phyloP scores from a whole-genome alignment of 106 monocot genomes.

The Vanilla planifolia region DNA sequence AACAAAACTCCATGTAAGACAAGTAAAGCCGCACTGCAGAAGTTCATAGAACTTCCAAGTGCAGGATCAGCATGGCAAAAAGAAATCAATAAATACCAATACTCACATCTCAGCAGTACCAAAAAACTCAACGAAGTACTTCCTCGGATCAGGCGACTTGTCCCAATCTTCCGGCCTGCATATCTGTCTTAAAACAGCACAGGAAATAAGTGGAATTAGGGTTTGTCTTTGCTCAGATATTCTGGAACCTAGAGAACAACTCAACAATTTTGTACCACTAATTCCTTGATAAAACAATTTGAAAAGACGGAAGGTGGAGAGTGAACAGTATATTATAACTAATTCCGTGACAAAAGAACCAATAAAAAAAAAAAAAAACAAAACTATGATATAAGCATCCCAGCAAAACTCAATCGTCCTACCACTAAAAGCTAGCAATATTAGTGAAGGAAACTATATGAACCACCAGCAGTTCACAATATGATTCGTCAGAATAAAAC shows the following conservation, averaged over 20 bases:
- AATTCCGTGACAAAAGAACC: too few species aligned
- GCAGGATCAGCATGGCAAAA: neutral
- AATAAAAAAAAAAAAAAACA: too few species aligned
- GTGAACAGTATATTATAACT: too few species aligned
- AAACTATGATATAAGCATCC: neutral
- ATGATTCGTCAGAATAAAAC: neutral
- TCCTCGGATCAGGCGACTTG: constrained; percentile 30
- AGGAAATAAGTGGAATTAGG: neutral
- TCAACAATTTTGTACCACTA: neutral
- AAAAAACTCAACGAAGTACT: constrained; percentile 45
- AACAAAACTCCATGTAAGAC: neutral
- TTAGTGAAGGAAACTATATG: neutral
- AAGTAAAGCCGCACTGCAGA: neutral
- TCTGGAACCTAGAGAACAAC: neutral
- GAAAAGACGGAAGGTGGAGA: too few species aligned
- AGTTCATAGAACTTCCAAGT: neutral
- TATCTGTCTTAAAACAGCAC: constrained; percentile 22
- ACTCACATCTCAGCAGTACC: constrained; percentile 53
- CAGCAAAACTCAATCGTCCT: neutral
- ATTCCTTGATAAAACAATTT: too few species aligned
- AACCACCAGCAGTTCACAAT: neutral
- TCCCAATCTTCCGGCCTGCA: constrained; percentile 32
- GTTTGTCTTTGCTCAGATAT: neutral
- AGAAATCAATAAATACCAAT: neutral
- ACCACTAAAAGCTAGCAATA: neutral